Base-by-base conservation (phyloP, 1,284 basidiomycete species). In the Cryptococcus sp. region DNA sequence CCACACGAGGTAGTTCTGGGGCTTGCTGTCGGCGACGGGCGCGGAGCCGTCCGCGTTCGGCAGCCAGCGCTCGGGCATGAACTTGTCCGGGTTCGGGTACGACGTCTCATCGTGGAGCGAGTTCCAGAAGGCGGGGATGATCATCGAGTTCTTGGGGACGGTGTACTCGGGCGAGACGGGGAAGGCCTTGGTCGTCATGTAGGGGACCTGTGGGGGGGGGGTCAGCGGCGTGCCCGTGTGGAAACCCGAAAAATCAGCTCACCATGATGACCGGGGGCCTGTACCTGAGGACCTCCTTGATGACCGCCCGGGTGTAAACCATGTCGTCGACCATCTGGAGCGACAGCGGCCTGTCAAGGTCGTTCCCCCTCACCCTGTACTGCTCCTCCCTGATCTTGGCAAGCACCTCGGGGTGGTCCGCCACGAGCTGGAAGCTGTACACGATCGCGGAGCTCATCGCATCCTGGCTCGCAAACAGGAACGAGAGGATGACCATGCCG, bases 391-490 rank as follows among this genome's bases (percentile, higher is more conserved):
- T 84, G 65, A 98, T 84, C 80, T 96, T 97, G 50, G 84, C 85
- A 65, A 96, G 80, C 56, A 96, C 80, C 24, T 94, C 88, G 4
- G 95, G 95, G 69, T 89, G 83, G 78, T 98, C 95, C 45, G 91
- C 89, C 48, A 97, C 82, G 77, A 95, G 90, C 79, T 98, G 96
- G 85, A 98, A 95, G 45, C 87, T 87, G 77, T 91, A 98, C 70
- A 94, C 73, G 52, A 79, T 80, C 52, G 91, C 91, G 60, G 87
- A 89, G 72, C 89, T 91, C 95, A 98, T 98, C 60, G 95, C 95
- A 75, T 98, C 95, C 80, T 98, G 95, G 24, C 88, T 91, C 9
- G 96, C 95, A 70, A 98, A 98, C 57, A 98, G 81, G 87, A 98
- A 98, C 20, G 89, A 92, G 70, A 98, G 86, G 42, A 96, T 79